phyloP scores from a whole-genome alignment of 345 rosid species.

The Eucalyptus cloeziana region DNA sequence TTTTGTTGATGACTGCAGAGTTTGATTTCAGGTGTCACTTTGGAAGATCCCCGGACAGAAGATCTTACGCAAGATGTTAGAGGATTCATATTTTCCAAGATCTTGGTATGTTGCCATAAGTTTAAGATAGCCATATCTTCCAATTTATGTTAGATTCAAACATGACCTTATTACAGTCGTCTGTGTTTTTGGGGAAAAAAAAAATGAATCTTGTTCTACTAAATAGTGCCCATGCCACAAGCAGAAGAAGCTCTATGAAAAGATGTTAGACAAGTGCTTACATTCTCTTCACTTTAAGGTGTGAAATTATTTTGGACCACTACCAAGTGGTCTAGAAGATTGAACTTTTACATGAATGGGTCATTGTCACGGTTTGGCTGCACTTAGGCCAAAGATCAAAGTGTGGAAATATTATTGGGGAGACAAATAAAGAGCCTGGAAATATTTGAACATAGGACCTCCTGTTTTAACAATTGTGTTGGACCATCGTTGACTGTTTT shows the following conservation, averaged over 20 bases:
- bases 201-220: background rate
- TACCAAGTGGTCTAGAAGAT: background rate
- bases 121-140: background rate
- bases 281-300: background rate
- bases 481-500: background rate
- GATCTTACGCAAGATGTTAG: constrained; percentile 99
- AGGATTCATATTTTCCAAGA: constrained; percentile 96
- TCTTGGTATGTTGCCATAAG: constrained; percentile 52
- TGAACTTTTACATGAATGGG: background rate
- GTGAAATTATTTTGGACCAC: background rate
- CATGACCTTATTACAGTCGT: background rate
- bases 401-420: background rate
- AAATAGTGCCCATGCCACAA: background rate
- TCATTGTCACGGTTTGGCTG: background rate
- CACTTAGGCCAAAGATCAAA: background rate
- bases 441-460: background rate
- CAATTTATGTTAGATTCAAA: background rate
- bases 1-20: background rate
- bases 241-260: background rate
- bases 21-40: constrained; percentile 66
- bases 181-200: background rate
- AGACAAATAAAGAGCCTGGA: background rate
- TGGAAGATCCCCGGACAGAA: constrained; percentile 97
- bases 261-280: background rate
- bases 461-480: background rate